Conservation (phyloP, 2,329 filamentous ascomycete species). For the Calonectria naviculata region DNA sequence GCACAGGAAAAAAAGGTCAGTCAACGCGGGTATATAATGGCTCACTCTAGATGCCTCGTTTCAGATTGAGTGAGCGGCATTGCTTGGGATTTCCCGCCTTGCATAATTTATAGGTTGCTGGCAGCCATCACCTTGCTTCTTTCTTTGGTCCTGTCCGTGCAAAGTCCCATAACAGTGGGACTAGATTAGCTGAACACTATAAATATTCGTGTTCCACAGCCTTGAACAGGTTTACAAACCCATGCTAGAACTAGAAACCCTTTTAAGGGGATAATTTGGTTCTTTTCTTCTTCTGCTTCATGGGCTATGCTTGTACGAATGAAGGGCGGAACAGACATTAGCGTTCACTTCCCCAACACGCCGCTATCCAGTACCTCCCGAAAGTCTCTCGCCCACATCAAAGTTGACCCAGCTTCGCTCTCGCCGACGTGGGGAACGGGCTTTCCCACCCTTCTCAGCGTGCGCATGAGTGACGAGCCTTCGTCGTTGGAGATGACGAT, state of each 20-base stretch:
- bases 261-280: no score
- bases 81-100: background rate
- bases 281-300: no score
- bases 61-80: background rate
- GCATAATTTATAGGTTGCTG: background rate
- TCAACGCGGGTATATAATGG: background rate
- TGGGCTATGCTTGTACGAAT: background rate
- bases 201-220: background rate
- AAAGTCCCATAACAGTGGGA: background rate
- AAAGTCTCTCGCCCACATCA: conserved; percentile 59
- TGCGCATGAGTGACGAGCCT: conserved; percentile 47
- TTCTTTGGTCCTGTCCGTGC: background rate
- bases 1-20: background rate
- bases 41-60: background rate
- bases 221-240: background rate
- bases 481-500: conserved; percentile 57
- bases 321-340: background rate
- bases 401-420: conserved; percentile 9
- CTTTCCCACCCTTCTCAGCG: conserved; percentile 51
- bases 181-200: background rate
- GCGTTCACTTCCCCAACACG: conserved; percentile 16
- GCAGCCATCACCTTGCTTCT: conserved; percentile 1
- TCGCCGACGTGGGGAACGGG: conserved; percentile 50
- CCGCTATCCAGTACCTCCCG: conserved; percentile 51
- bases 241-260: no score